Base-by-base conservation (phyloP, 2,329 filamentous ascomycete genomes). In the Fusarium sp. region DNA sequence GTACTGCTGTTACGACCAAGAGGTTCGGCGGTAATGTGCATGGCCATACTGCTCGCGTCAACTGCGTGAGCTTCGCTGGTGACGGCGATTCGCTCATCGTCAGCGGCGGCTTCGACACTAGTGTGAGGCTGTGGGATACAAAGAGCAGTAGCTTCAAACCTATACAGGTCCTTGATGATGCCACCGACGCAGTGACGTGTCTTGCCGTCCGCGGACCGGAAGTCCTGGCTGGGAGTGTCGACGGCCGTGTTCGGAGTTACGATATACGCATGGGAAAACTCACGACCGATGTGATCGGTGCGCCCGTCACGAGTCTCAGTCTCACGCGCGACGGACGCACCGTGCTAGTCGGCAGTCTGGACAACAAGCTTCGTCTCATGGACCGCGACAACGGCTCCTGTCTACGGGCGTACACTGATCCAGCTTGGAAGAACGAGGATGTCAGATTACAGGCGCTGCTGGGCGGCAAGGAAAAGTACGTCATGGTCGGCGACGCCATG, bases 171-270 rank as follows among this genome's bases (percentile, higher is more conserved):
- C 80, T 95, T 1, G 75, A 79, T 21, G 91, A 95, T 50, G 92
- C 92, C 6, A 84, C 82, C 64, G 92, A 96, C 73, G 84, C 86
- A 49, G 81, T 93, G 23, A 83, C 77, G 21, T 76, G 75, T 45
- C 71, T 87, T 6, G 80, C 65, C 0, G 80, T 83, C 14, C 71
- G 77, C 15, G 82, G 78, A 1, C 71, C 78, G 8, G 84, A 87
- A 75, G 85, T 98, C 45, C 76, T 92, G 2, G 83, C 85, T 1
- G 92, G 89, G 1, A 93, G 91, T 73, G 91, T 97, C 53, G 94
- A 98, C 76, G 93, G 93, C 3, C 82, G 90, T 54, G 85, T 96
- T 1, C 81, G 94, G 49, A 82, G 82, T 57, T 97, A 98, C 77
- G 94, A 98, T 77, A 77, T 96, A 36, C 83, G 92, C 50, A 90